phyloP scores from a whole-genome alignment of 495 filamentous ascomycete genomes.

The Daldinia loculata region DNA sequence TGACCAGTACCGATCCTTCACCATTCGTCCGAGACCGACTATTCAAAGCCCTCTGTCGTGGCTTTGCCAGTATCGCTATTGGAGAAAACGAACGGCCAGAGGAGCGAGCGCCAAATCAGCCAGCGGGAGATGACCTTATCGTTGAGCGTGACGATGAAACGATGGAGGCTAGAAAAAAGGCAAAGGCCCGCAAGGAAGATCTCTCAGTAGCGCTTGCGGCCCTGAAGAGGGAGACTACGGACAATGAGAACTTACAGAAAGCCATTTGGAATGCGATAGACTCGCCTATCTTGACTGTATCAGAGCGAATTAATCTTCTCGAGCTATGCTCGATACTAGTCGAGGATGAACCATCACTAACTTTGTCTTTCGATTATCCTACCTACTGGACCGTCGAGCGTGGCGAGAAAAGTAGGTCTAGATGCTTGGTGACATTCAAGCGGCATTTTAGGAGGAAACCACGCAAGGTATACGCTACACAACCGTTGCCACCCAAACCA shows the following conservation, averaged over 20 bases:
- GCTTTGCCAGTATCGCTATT: slow-evolving; percentile 81
- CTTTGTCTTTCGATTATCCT: slow-evolving; percentile 72
- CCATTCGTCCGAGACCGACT: slow-evolving; percentile 78
- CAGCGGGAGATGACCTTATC: slow-evolving; percentile 67
- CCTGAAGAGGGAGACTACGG: slow-evolving; percentile 73
- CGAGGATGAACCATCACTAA: slow-evolving; percentile 67
- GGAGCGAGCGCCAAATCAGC: slow-evolving; percentile 45
- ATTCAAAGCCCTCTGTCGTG: slow-evolving; percentile 71
- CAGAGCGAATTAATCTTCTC: slow-evolving; percentile 79
- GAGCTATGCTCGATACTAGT: slow-evolving; percentile 82
- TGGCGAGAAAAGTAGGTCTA: slow-evolving; percentile 36
- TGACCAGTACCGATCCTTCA: slow-evolving; percentile 79
- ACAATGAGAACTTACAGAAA: slow-evolving; percentile 68
- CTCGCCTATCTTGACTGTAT: slow-evolving; percentile 68
- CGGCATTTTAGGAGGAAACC: slow-evolving; percentile 47
- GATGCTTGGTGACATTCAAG: slow-evolving; percentile 47
- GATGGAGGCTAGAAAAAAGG: slow-evolving; percentile 71
- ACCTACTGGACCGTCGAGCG: slow-evolving; percentile 74
- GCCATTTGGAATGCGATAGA: slow-evolving; percentile 82
- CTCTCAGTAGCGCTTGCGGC: slow-evolving; percentile 78
- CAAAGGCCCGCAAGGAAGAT: slow-evolving; percentile 76
- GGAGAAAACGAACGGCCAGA: slow-evolving; percentile 60
- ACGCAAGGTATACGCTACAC: slow-evolving; percentile 31
- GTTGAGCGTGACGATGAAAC: slow-evolving; percentile 73
- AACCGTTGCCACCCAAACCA: slow-evolving; percentile 32